Conservation (phyloP, 1,284 basidiomycete genomes). For the Heterobasidion occidentale region DNA sequence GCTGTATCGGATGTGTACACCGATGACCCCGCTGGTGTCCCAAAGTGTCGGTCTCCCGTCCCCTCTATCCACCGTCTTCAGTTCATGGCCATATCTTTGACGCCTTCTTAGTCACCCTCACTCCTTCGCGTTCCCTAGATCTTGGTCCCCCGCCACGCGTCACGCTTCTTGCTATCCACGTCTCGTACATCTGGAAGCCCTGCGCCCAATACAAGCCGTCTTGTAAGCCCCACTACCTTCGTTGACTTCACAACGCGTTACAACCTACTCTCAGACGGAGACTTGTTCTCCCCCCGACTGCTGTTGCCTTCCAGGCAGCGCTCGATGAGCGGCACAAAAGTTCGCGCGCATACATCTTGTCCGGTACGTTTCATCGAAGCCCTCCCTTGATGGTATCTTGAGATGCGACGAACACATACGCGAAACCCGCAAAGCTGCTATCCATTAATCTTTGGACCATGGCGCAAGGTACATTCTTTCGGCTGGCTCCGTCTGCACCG, state of each 20-base stretch:
- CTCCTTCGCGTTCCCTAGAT: conserved; percentile 3
- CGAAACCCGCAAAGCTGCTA: conserved; percentile 43
- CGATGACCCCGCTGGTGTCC: conserved; percentile 1
- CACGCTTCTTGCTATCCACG: conserved; percentile 9
- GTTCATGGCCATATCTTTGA: background rate
- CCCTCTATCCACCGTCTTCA: background rate
- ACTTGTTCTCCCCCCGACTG: conserved; percentile 34
- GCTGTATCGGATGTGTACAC: conserved; percentile 36
- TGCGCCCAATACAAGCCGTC: background rate
- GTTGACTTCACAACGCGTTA: background rate
- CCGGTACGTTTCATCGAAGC: conserved; percentile 28
- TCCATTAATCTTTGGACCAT: conserved; percentile 65
- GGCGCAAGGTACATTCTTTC: conserved; percentile 41
- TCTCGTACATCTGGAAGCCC: conserved; percentile 11
- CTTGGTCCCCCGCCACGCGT: background rate
- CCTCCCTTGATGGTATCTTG: background rate
- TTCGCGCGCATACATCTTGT: conserved; percentile 53
- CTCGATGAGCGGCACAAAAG: conserved; percentile 46
- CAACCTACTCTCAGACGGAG: conserved; percentile 1
- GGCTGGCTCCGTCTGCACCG: conserved; percentile 4
- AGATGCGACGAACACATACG: background rate
- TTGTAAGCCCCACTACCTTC: background rate
- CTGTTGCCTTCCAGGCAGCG: conserved; percentile 39
- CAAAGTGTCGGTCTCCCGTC: conserved; percentile 5
- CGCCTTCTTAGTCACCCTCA: conserved; percentile 7